Evolutionary conservation across 2,329 filamentous ascomycete species (phyloP).

Genomic region (Ilyonectria mors-panacis): DNA sequence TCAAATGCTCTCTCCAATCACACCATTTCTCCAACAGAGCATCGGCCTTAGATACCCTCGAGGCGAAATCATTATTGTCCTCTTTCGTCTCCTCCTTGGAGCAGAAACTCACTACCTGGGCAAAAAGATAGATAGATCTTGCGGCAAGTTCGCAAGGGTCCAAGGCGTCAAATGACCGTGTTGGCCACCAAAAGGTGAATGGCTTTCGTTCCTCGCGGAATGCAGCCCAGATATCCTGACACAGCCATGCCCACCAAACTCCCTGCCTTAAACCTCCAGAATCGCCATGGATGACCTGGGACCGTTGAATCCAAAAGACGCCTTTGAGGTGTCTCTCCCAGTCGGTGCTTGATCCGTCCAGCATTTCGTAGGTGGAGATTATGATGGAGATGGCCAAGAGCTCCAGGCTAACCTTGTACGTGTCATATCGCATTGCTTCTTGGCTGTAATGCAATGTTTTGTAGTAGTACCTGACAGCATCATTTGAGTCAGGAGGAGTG

Average conservation of each 20-base stretch:
- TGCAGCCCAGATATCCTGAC: constrained; percentile 76
- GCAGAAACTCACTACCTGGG: constrained; percentile 70
- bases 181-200: constrained; percentile 71
- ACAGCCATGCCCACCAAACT: constrained; percentile 77
- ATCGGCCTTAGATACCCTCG: constrained; percentile 6
- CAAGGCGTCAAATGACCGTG: constrained; percentile 62
- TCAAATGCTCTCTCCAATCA: constrained; percentile 48
- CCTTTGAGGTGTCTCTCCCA: constrained; percentile 76
- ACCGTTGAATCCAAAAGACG: constrained; percentile 76
- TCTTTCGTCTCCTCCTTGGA: constrained; percentile 11
- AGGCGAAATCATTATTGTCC: not conserved
- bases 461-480: constrained; percentile 68
- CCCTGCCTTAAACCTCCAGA: constrained; percentile 69
- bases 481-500: constrained; percentile 27
- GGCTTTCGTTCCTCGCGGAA: constrained; percentile 70
- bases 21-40: constrained; percentile 48
- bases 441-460: constrained; percentile 74
- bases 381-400: constrained; percentile 71
- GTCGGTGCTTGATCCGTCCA: constrained; percentile 64
- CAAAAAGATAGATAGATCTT: constrained; percentile 67
- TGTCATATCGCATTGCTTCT: constrained; percentile 69
- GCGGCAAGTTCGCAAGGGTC: constrained; percentile 67
- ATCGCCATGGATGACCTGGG: constrained; percentile 72
- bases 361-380: constrained; percentile 76
- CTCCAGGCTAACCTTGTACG: constrained; percentile 70